These are phyloP conservation scores for Plasmodium vivax DNA, from an alignment of 169 alveolate genomes.

Conservation along the genomic window DNA sequence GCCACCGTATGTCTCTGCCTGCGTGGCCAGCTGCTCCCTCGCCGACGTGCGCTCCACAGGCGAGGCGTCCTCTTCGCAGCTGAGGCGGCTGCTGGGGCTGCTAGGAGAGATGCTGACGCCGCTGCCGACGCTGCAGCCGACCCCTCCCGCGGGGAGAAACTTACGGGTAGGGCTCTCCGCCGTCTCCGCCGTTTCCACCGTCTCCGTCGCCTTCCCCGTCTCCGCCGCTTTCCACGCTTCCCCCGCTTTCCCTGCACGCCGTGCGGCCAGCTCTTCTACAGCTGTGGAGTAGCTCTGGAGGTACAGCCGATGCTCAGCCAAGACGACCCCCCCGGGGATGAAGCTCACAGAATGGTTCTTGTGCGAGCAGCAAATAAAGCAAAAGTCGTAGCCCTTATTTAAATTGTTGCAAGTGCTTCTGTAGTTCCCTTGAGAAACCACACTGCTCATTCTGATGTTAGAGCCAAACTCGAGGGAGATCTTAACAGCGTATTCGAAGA, in stretches of 20 bases:
- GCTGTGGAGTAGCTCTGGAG: background rate
- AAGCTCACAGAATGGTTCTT: background rate
- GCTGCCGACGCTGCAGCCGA: no score
- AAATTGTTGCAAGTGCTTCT: constrained; percentile 10
- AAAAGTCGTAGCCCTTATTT: constrained; percentile 23
- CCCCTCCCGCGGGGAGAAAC: background rate
- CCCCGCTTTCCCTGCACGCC: no score
- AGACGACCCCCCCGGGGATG: background rate
- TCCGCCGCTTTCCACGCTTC: no score
- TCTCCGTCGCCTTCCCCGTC: no score
- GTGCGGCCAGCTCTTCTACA: background rate
- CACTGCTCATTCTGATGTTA: constrained; percentile 39
- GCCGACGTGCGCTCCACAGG: background rate
- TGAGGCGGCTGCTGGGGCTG: background rate
- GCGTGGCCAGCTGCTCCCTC: background rate
- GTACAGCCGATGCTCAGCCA: background rate
- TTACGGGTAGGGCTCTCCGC: background rate
- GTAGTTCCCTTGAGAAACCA: background rate
- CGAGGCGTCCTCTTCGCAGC: background rate
- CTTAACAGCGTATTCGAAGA: constrained; percentile 56
- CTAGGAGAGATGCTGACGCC: no score
- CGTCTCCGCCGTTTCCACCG: background rate
- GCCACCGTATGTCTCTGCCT: background rate
- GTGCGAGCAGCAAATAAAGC: constrained; percentile 40
- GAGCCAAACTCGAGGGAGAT: constrained; percentile 63